Evolutionary conservation across 495 filamentous ascomycete genomes (phyloP).

Genomic region (Neurospora sp.): DNA sequence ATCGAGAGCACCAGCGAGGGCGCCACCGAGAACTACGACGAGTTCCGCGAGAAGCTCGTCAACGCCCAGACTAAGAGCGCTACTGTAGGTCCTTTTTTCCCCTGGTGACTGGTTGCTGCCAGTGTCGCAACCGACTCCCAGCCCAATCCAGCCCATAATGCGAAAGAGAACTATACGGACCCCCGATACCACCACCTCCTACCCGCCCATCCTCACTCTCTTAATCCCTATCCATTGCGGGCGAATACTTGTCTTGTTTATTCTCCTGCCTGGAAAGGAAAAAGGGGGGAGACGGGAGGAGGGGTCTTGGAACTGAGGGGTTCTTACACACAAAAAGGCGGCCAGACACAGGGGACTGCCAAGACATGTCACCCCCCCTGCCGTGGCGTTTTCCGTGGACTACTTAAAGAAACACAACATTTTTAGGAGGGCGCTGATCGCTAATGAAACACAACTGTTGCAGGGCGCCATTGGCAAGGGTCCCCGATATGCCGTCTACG

Average conservation of each 20-base stretch:
- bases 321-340: not conserved
- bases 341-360: not conserved
- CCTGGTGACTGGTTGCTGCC: not conserved
- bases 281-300: not conserved
- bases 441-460: slow-evolving; percentile 8
- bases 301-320: not conserved
- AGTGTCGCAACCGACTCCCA: not conserved
- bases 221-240: not conserved
- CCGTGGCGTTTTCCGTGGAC: not conserved
- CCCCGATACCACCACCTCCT: not conserved
- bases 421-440: not conserved
- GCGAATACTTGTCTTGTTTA: not conserved
- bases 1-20: slow-evolving; percentile 59
- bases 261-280: not conserved
- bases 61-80: slow-evolving; percentile 44
- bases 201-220: not conserved
- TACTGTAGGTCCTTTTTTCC: slow-evolving; percentile 18
- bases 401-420: slow-evolving; percentile 1
- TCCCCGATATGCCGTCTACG: slow-evolving; percentile 89
- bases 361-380: not conserved
- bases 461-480: slow-evolving; percentile 56
- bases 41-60: slow-evolving; percentile 70
- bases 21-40: slow-evolving; percentile 48
- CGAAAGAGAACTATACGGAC: not conserved
- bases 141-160: not conserved